phyloP scores from a whole-genome alignment of 2,329 filamentous ascomycete species.

The Lachnellula suecica region DNA sequence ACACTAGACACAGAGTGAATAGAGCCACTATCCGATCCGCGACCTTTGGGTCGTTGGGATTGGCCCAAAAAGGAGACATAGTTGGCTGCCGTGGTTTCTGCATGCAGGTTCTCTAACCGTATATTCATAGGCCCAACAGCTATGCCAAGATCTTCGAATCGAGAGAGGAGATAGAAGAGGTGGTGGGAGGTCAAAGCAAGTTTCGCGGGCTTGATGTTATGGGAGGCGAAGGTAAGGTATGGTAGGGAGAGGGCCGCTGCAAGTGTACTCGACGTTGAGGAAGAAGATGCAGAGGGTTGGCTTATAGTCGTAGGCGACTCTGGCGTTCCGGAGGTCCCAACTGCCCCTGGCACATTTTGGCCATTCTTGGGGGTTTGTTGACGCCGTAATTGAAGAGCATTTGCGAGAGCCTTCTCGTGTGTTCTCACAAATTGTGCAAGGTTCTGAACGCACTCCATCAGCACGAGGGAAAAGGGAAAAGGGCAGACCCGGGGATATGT shows the following conservation, averaged over 20 bases:
- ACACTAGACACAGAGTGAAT: slow-evolving; percentile 96
- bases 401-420: slow-evolving; percentile 95
- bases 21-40: slow-evolving; percentile 80
- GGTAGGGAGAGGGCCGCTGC: slow-evolving; percentile 86
- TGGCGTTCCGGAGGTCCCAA: slow-evolving; percentile 39
- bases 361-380: slow-evolving; percentile 69
- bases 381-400: slow-evolving; percentile 84
- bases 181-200: slow-evolving; percentile 93
- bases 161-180: slow-evolving; percentile 91
- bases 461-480: background rate
- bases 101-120: slow-evolving; percentile 89
- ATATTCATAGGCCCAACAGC: slow-evolving; percentile 95
- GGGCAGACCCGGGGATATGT: background rate
- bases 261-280: slow-evolving; percentile 71
- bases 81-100: slow-evolving; percentile 80
- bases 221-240: slow-evolving; percentile 79
- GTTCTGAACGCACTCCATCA: slow-evolving; percentile 58
- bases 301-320: slow-evolving; percentile 50
- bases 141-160: slow-evolving; percentile 90
- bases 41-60: slow-evolving; percentile 76
- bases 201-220: slow-evolving; percentile 84
- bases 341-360: slow-evolving; percentile 60
- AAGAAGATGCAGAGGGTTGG: slow-evolving; percentile 57
- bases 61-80: slow-evolving; percentile 95
- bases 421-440: slow-evolving; percentile 94